These are phyloP conservation scores for Dendrocalamus latiflorus DNA, from an alignment of 202 grass and related monocot genomes.

Conservation along the genomic window DNA sequence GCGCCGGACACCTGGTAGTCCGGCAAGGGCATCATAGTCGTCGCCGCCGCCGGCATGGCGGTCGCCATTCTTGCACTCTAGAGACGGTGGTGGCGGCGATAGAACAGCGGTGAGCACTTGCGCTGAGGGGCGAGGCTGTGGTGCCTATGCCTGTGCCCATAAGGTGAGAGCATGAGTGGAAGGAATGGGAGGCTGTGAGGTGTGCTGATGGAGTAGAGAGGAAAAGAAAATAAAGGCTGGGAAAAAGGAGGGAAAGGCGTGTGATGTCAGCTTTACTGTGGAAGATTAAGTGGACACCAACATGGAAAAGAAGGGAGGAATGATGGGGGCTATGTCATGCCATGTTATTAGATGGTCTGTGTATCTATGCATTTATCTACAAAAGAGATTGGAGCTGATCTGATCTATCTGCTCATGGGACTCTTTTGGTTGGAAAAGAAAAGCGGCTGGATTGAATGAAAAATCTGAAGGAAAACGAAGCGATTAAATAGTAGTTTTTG, in stretches of 20 bases:
- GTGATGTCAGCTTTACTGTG: constrained; percentile 30
- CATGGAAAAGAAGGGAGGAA: constrained; percentile 35
- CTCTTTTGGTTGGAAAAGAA: neutral
- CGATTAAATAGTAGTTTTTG: neutral
- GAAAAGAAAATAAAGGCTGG: constrained; percentile 15
- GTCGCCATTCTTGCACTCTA: constrained; percentile 41
- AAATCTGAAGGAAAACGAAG: neutral
- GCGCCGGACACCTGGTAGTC: constrained; percentile 39
- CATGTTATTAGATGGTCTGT: constrained; percentile 19
- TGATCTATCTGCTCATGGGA: constrained; percentile 20
- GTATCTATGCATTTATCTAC: neutral
- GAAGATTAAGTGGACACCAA: constrained; percentile 49
- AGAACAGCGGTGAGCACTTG: neutral
- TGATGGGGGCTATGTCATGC: constrained; percentile 30
- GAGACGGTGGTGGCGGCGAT: neutral
- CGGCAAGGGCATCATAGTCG: constrained; percentile 27
- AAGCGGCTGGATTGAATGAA: neutral
- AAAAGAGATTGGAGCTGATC: neutral
- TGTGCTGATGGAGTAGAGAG: constrained; percentile 13
- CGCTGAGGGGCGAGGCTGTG: neutral
- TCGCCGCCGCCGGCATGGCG: constrained; percentile 12
- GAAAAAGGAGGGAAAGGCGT: constrained; percentile 17
- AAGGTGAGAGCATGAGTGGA: neutral
- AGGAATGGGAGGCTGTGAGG: constrained; percentile 4
- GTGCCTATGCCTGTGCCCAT: neutral